Base-by-base conservation (phyloP, 1,284 basidiomycete species). In the Agroathelia rolfsii region DNA sequence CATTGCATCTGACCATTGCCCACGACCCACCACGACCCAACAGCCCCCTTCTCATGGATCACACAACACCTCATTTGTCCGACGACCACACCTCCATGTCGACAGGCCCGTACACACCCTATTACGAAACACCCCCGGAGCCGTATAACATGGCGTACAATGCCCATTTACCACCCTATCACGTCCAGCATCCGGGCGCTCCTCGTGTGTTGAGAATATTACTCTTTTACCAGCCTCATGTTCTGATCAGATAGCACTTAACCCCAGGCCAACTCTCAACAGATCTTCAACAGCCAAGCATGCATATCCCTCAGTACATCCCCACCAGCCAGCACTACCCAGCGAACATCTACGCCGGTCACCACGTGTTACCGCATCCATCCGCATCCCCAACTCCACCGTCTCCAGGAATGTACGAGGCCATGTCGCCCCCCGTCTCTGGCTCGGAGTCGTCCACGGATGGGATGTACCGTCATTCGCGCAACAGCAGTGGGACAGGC, bases 361-460 rank as follows among this genome's bases (percentile, higher is more conserved):
- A 51, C 60, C 63, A 53, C 69, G 68, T 67, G 65, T 65, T 50
- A 55, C 54, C 44, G 57, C 59, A 56, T 38, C 53, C 69, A 43
- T 63, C 69, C 44, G 55, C 59, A 44, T 69, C 68, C 48, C 76
- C 80, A 52, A 74, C 80, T 53, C 76, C 81, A 43, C 71, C 72
- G 44, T 80, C 76, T 44, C 80, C 81, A 55, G 69, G 76, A 61
- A 69, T 79, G 60, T 83, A 83, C 58, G 78, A 80, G 60, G 74
- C 81, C 52, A 62, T 83, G 48, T 82, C 80, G 35, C 81, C 82
- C 55, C 79, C 77, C 58, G 65, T 83, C 51, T 84, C 80, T 60
- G 81, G 81, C 61, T 84, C 82, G 61, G 82, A 85, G 59, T 80
- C 79, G 50, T 83, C 80, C 50, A 77, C 65, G 47, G 79, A 83